Evolutionary conservation across 768 basidiomycete genomes (phyloP).

Genomic region (Leucosporidium creatinivorum): DNA sequence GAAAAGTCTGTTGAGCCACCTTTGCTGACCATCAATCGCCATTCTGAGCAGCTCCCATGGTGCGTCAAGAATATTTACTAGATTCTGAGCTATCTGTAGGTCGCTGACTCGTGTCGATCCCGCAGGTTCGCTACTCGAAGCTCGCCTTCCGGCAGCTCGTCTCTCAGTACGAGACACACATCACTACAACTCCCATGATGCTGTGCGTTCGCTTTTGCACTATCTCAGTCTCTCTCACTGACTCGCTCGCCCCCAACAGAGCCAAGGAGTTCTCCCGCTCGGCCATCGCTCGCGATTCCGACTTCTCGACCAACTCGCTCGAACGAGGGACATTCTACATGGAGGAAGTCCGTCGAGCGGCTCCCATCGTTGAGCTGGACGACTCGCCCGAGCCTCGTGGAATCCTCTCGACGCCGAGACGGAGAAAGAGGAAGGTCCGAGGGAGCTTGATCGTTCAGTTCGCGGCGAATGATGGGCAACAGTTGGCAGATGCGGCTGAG

Average conservation of each 20-base stretch:
- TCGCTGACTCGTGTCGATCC: too few species aligned
- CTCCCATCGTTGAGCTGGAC: constrained; percentile 11
- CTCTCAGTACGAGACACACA: constrained; percentile 46
- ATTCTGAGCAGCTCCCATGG: constrained; percentile 21
- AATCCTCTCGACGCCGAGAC: neutral
- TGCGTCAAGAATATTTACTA: too few species aligned
- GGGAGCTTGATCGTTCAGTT: constrained; percentile 48
- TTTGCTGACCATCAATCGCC: neutral
- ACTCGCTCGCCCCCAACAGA: neutral
- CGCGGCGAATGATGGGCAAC: constrained; percentile 44
- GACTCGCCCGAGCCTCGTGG: constrained; percentile 3
- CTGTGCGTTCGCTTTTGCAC: constrained; percentile 20
- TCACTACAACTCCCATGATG: constrained; percentile 50
- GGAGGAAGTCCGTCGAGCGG: constrained; percentile 18
- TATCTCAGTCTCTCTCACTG: neutral
- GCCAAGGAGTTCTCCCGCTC: constrained; percentile 48
- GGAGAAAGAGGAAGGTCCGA: constrained; percentile 37
- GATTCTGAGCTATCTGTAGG: too few species aligned
- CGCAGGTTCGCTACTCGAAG: constrained; percentile 43
- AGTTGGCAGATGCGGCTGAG: constrained; percentile 47
- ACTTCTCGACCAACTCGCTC: constrained; percentile 43
- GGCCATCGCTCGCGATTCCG: constrained; percentile 43
- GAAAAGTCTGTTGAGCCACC: neutral
- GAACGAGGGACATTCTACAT: constrained; percentile 48
- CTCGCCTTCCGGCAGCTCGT: constrained; percentile 47